phyloP scores from a whole-genome alignment of 164 flowering plant genomes.

The Dillenia turbinata region DNA sequence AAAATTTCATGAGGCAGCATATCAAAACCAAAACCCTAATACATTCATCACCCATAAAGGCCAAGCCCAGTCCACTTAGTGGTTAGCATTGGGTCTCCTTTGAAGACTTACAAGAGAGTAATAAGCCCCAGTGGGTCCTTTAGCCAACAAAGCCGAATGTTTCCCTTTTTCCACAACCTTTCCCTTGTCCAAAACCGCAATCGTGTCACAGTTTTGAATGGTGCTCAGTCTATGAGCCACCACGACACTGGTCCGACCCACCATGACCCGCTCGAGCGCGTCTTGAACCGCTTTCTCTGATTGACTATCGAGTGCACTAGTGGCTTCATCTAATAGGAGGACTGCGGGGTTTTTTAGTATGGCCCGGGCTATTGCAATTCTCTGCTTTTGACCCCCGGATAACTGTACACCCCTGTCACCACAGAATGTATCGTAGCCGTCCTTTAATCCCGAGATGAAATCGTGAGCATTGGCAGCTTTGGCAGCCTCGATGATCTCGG shows the following conservation, averaged over 20 bases:
- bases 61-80: too few species aligned
- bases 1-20: too few species aligned
- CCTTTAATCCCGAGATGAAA: conserved; percentile 44
- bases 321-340: conserved; percentile 53
- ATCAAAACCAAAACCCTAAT: too few species aligned
- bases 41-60: too few species aligned
- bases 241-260: conserved; percentile 57
- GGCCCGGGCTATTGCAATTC: conserved; percentile 65
- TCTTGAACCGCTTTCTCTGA: conserved; percentile 62
- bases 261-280: conserved; percentile 60
- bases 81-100: conserved; percentile 1
- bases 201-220: conserved; percentile 50
- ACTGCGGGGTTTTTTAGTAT: conserved; percentile 49
- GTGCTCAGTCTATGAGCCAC: conserved; percentile 69
- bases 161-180: conserved; percentile 55
- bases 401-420: conserved; percentile 54
- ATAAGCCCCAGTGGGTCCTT: conserved; percentile 49
- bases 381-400: conserved; percentile 63
- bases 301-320: conserved; percentile 62
- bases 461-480: conserved; percentile 63
- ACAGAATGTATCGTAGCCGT: conserved; percentile 58
- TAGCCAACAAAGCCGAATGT: conserved; percentile 41
- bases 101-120: conserved; percentile 50
- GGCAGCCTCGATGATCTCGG: conserved; percentile 55
- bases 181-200: conserved; percentile 58